Base-by-base conservation (phyloP, 345 rosid genomes). In the Salix suchowensis region DNA sequence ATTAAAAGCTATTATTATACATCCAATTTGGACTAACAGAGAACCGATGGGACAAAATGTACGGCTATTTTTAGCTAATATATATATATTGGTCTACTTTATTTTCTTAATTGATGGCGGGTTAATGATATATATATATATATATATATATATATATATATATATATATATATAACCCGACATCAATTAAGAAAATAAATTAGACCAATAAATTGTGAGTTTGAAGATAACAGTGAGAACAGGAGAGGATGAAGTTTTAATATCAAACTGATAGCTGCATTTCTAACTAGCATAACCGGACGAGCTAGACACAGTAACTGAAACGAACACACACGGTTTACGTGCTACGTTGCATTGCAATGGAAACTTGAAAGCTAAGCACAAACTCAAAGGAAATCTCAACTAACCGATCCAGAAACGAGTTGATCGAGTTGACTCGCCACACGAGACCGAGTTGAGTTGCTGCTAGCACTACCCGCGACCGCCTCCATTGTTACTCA, bases 351-450 rank as follows among this genome's bases (percentile, higher is more conserved):
- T 66, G 69, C 69, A 34, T 32, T 18, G 40, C 39, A 30, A 66
- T 40, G 28, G 44, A 6, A 48, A 66, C 71, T 16, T 66, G 11
- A 1, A 37, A 66, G 5, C 19, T 4, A 72, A 50, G 13, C 7
- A 39, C n/a, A 26, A 11, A 24, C 18, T 55, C 26, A 9, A 9
- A n/a, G 5, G 21, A 65, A 46, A 9, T 21, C 21, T 24, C 48
- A 9, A 79, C 81, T 82, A 74, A 91, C 94, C 84, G 86, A 75
- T 71, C 75, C 82, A 76, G 80, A 58, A 23, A 68, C 68, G 58
- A 83, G 81, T 77, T 73, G 73, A 67, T 74, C 78, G 44, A 24
- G 78, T 24, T 80, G 84, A 77, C 84, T 76, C 16, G 86, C 21
- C 15, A 71, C 13, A 72, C 82, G 83, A 4, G 80, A 87, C 37